phyloP scores from a whole-genome alignment of 2,329 filamentous ascomycete genomes.

The Cladosporium sp. region DNA sequence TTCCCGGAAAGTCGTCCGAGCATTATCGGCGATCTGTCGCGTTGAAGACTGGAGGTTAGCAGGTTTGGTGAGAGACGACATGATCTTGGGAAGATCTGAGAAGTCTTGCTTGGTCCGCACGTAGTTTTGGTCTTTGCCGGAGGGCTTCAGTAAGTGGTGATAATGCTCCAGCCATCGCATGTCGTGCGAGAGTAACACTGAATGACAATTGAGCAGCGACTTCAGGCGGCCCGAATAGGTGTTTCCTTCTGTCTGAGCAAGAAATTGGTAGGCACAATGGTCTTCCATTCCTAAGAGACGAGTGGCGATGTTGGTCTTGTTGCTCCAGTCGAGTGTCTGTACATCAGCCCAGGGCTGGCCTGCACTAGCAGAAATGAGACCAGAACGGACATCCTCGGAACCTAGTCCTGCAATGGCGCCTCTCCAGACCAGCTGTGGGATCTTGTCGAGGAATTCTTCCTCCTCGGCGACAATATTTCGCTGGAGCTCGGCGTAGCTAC shows the following conservation, averaged over 20 bases:
- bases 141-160: conserved; percentile 26
- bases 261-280: conserved; percentile 30
- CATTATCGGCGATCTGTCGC: conserved; percentile 24
- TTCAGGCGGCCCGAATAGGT: conserved; percentile 33
- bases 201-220: conserved; percentile 32
- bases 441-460: conserved; percentile 35
- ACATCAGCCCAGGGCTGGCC: conserved; percentile 46
- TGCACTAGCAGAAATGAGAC: conserved; percentile 28
- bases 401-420: conserved; percentile 34
- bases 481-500: conserved; percentile 17
- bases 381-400: conserved; percentile 25
- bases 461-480: conserved; percentile 14
- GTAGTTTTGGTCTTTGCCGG: conserved; percentile 29
- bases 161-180: conserved; percentile 30
- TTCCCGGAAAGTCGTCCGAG: conserved; percentile 22
- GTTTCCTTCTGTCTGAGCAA: conserved; percentile 33
- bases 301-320: conserved; percentile 21
- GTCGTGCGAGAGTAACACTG: conserved; percentile 27
- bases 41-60: conserved; percentile 7
- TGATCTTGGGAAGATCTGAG: conserved; percentile 24
- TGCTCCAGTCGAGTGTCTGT: conserved; percentile 21
- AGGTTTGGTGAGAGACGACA: conserved; percentile 14
- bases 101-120: conserved; percentile 29
- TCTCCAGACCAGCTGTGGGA: conserved; percentile 47
- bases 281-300: conserved; percentile 25